Evolutionary conservation across 1,284 basidiomycete species (phyloP).

Genomic region (Austropuccinia psidii): DNA sequence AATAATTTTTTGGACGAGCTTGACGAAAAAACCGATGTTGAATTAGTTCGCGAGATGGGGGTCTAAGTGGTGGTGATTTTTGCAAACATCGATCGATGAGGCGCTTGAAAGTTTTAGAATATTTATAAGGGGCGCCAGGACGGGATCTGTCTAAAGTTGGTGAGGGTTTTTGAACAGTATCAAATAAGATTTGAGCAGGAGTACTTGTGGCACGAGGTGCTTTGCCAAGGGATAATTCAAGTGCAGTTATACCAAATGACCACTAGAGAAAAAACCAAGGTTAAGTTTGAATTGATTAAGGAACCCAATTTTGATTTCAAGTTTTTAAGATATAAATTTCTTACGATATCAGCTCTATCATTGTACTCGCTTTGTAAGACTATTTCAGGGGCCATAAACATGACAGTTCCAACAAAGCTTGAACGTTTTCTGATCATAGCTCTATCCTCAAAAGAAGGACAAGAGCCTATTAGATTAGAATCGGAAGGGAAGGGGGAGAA

Average conservation of each 20-base stretch:
- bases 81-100: conserved; percentile 69
- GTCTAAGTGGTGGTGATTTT: conserved; percentile 55
- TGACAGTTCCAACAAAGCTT: conserved; percentile 84
- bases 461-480: conserved; percentile 11
- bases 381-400: conserved; percentile 90
- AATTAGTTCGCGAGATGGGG: conserved; percentile 67
- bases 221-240: conserved; percentile 72
- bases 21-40: conserved; percentile 65
- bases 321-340: conserved; percentile 49
- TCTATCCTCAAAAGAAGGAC: conserved; percentile 47
- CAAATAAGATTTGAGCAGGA: conserved; percentile 64
- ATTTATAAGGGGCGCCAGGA: conserved; percentile 61
- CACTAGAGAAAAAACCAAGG: background rate
- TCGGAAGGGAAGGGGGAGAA: conserved; percentile 2
- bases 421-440: conserved; percentile 59
- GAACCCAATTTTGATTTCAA: conserved; percentile 50
- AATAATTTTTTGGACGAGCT: conserved; percentile 64
- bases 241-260: conserved; percentile 52
- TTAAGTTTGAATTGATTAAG: background rate
- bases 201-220: conserved; percentile 70
- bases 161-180: conserved; percentile 50
- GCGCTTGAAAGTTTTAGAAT: conserved; percentile 71
- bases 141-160: conserved; percentile 63
- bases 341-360: conserved; percentile 51
- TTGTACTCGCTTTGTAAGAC: conserved; percentile 76